Evolutionary conservation across 257 asterid genomes (phyloP).

Genomic region (Rehmannia glutinosa): DNA sequence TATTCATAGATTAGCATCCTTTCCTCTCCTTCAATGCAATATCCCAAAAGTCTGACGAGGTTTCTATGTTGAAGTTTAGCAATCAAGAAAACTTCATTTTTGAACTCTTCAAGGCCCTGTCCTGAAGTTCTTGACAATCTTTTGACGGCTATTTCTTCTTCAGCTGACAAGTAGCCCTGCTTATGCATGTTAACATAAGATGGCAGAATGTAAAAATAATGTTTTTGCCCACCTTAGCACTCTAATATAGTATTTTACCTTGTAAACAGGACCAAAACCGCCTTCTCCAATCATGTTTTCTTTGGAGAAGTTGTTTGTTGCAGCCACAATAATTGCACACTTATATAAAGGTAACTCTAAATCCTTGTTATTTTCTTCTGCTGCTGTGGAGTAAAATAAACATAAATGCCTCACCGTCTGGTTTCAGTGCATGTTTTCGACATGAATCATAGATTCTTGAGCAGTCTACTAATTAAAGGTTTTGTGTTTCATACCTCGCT

Average conservation of each 20-base stretch:
- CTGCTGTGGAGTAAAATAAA: neutral
- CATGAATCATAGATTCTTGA: neutral
- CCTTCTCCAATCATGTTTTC: conserved; percentile 37
- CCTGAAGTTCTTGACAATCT: conserved; percentile 32
- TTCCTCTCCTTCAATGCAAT: conserved; percentile 36
- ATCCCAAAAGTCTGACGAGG: conserved; percentile 43
- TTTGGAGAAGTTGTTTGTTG: conserved; percentile 34
- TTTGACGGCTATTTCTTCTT: conserved; percentile 41
- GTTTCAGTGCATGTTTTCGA: neutral
- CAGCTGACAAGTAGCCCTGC: conserved; percentile 20
- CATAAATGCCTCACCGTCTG: neutral
- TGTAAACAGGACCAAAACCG: conserved; percentile 45
- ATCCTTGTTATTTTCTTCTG: conserved; percentile 2
- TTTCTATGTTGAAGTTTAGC: conserved; percentile 44
- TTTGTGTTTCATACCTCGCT: too few species aligned
- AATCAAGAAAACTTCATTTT: conserved; percentile 29
- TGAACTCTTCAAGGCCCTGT: conserved; percentile 38
- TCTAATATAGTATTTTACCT: conserved; percentile 14
- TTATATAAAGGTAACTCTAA: conserved; percentile 32
- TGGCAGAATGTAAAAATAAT: neutral
- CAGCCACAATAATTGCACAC: conserved; percentile 20
- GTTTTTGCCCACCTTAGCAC: neutral
- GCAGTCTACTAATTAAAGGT: too few species aligned
- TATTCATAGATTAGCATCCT: conserved; percentile 42
- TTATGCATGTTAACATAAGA: neutral